Evolutionary conservation across 805 yeast species (phyloP).

Genomic region (Kodamaea neixiangensis): DNA sequence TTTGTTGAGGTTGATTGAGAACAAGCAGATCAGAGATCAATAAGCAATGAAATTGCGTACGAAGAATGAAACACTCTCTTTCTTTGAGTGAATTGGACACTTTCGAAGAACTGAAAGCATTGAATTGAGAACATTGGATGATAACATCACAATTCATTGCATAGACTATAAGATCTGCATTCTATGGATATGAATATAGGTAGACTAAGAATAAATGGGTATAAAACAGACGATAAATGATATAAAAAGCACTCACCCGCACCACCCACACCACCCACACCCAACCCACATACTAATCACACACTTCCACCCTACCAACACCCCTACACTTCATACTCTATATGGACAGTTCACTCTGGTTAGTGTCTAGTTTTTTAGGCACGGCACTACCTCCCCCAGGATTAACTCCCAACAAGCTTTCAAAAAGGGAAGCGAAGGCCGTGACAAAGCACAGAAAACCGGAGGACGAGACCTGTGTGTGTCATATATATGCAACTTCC

Average conservation of each 20-base stretch:
- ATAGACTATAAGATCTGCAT: too few relatives aligned
- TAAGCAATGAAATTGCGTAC: constrained; percentile 1
- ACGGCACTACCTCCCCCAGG: neutral
- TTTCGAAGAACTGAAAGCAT: too few relatives aligned
- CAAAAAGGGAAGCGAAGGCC: neutral
- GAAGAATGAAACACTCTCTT: neutral
- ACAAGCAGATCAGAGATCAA: constrained; percentile 41
- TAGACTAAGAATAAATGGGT: neutral
- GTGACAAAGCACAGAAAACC: neutral
- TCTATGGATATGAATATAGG: neutral
- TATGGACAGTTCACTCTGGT: too few relatives aligned
- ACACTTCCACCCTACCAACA: neutral
- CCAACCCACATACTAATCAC: neutral
- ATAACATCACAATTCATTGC: too few relatives aligned
- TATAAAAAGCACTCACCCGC: neutral
- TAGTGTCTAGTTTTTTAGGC: neutral
- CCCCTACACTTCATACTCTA: too few relatives aligned
- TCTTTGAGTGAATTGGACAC: neutral
- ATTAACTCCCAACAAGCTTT: neutral
- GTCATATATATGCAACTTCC: neutral
- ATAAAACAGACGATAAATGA: neutral
- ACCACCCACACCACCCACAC: neutral
- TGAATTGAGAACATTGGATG: too few relatives aligned
- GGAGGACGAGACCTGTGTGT: neutral
- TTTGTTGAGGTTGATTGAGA: constrained; percentile 76